Percentiles rank a stretch among this genome's conserved stretches.
These are phyloP conservation scores for Beauveria scarabaeidicola DNA, from an alignment of 2,329 filamentous ascomycete species.

Conservation along the genomic window DNA sequence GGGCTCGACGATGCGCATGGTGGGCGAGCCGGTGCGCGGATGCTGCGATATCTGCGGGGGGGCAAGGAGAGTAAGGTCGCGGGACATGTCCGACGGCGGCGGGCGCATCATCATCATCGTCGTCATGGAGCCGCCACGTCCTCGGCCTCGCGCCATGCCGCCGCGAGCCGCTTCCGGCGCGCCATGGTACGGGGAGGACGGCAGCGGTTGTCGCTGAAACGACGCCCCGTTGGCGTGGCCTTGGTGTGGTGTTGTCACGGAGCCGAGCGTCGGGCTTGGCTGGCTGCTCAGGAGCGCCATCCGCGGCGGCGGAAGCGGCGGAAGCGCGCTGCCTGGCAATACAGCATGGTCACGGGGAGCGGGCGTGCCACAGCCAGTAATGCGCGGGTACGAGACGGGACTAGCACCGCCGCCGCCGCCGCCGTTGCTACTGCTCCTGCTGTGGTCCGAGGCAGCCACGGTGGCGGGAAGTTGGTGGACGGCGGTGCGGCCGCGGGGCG, in stretches of 20 bases:
- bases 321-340: constrained; percentile 20
- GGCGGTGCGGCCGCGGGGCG: constrained; percentile 26
- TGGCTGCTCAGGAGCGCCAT: constrained; percentile 23
- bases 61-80: constrained; percentile 10
- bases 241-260: no score
- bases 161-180: neutral
- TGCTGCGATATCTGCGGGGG: neutral
- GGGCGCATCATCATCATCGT: constrained; percentile 1
- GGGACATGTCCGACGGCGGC: constrained; percentile 14
- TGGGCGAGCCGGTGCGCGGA: constrained; percentile 21
- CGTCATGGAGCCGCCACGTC: neutral
- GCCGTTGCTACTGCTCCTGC: neutral
- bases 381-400: constrained; percentile 21
- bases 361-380: constrained; percentile 16
- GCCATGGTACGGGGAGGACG: neutral
- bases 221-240: neutral
- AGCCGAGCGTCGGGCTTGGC: constrained; percentile 25
- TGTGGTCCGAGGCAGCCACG: neutral
- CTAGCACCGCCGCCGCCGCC: neutral
- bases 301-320: constrained; percentile 25
- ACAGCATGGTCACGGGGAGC: neutral
- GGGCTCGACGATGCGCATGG: constrained; percentile 29
- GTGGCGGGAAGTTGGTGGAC: neutral
- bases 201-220: constrained; percentile 12
- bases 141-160: neutral